Evolutionary conservation across 108 stramenopile genomes (phyloP), one percentile per base, ranked within the genome.

Genomic region (Cyclotella choctawhatcheeana): DNA sequence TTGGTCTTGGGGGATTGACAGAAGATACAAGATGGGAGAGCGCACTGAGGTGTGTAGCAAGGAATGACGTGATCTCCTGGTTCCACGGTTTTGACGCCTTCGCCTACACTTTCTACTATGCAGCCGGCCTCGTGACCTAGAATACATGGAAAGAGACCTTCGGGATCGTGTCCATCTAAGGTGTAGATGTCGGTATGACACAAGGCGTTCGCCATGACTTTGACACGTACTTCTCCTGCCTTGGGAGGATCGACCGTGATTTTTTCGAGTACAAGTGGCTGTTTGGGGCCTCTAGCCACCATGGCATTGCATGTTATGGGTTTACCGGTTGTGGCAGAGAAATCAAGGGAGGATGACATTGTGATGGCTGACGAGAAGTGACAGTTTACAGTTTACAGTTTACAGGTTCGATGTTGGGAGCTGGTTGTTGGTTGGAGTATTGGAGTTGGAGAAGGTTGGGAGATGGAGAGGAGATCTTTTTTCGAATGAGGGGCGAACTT

Each of bases 151-250:
- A 97, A 95, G 0, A 93, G 81, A 21, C 89, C 93, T 74, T 97
- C 96, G 0, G 97, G 87, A 84, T 99, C 97, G 58, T 81, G 73
- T 10, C 97, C 97, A 64, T 91, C 89, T 26, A 94, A 67, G 21
- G 94, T 93, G 87, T 92, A 96, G 44, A 91, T 86, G 73, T 97
- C 97, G 0, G 97, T 96, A 56, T 97, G 97, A 67, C 97, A 97
- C 20, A 97, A 69, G 21, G 97, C 97, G 54, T 96, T 97, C 30
- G 89, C 82, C 10, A 92, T 80, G 22, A 95, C 87, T 74, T 82
- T 89, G 26, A 82, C 82, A 5, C 85, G 56, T 12, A 86, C 85
- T 72, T 94, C 93, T 35, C 91, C 91, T 2, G 85, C 82, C 64
- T 89, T 85, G 16, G 97, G 97, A 10, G 97, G 94, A 81, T 82